Base-by-base conservation (phyloP, 305 asterid species). In the Monarda citriodora region DNA sequence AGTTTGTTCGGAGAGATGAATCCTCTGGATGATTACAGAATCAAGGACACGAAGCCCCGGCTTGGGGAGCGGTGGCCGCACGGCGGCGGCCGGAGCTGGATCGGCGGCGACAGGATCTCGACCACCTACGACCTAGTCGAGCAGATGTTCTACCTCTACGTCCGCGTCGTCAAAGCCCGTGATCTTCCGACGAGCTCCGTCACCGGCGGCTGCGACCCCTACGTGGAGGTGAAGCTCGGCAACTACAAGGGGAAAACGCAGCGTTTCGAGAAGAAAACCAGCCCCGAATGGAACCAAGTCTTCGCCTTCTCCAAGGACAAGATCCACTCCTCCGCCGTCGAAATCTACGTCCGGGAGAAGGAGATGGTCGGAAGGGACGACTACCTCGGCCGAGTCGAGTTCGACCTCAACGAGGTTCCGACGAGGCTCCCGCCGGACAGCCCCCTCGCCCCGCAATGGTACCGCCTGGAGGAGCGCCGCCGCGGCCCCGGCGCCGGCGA, bases 31-130 rank as follows among this genome's bases (percentile, higher is more conserved):
- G 82, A 79, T 60, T 72, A 70, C 72, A 70, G 68, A 41, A 70
- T 79, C 65, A 79, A 79, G 36, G 82, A 76, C 69, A 79, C 85
- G 29, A 76, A 76, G 66, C 80, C 82, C 2, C 75, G 67, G 71
- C 82, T 79, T 0, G 85, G 85, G n/a, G 85, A 79, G 75, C 72
- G 79, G 65, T 79, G 85, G 85, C 85, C 85, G 6, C 85, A 76
- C 25, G 82, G 79, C n/a, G 77, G 85, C 37, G 74, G 81, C 12
- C 72, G 79, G 1, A 72, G 84, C 25, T 75, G 81, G 85, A 70
- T 75, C 22, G 44, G 73, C 23, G 31, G 69, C 4, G 85, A 79
- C 1, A 65, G 74, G 50, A 54, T 71, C 60, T 58, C 76, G 13
- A 79, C 77, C 75, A 76, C 82, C 12, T 77, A 72, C 54, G 82